Evolutionary conservation across 495 filamentous ascomycete genomes (phyloP), one percentile per base, ranked within the genome.

Genomic region (Lentithecium fluviatile): DNA sequence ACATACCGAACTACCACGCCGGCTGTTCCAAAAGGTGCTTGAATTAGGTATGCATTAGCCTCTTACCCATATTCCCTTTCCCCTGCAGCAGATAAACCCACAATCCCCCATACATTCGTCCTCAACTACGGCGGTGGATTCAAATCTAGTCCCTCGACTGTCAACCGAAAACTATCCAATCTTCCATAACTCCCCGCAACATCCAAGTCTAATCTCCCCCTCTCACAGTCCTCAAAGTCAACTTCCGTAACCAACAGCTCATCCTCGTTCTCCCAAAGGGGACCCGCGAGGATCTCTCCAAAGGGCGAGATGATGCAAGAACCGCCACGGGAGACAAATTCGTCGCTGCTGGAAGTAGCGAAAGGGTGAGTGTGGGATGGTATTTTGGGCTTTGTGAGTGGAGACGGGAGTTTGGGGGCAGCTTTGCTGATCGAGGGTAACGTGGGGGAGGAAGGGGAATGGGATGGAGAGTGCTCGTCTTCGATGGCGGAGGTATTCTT

Each of bases 241-340:
- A 82, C 79, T 52, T 81, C 77, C 2, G 75, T 70, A 12, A 78
- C 70, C 17, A 81, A 63, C 4, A 85, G 58, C 6, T 77, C 77
- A 62, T 87, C 81, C 54, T 91, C 85, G 34, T 86, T 83, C 54
- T 94, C 88, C 90, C 90, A 96, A 50, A 95, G 74, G 0, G 93
- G 93, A 0, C 89, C 91, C 0, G 82, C 83, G 0, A 96, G 71
- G 2, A 91, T 81, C 3, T 91, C 81, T 0, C 93, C 93, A 29
- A 88, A 76, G 0, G 93, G 93, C 6, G 81, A 85, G 45, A 95
- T 76, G 61, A 97, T 92, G 62, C 85, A 87, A 0, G 88, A 93
- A 0, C 93, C 93, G 24, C 92, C 93, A 7, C 86, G 80, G 48
- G 79, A 88, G 46, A 83, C 66, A 56, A 81, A 88, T 3, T 74